These are phyloP conservation scores for Arachnomyces sp. DNA, from an alignment of 2,329 filamentous ascomycete species.

Conservation along the genomic window DNA sequence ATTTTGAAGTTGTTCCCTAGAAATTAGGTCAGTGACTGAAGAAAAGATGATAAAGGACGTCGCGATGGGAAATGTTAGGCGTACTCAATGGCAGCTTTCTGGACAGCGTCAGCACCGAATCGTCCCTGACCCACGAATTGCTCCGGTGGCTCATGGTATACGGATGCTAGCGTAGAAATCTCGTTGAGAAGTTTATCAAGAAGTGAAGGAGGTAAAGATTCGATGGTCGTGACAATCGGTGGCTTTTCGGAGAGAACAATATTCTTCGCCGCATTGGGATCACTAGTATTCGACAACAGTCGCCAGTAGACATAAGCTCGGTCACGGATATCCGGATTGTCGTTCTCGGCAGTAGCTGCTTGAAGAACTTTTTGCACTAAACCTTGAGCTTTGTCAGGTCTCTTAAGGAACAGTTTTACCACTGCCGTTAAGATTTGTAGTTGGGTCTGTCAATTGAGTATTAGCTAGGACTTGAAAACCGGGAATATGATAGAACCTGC, in stretches of 20 bases:
- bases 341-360: conserved; percentile 84
- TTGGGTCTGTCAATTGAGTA: conserved; percentile 60
- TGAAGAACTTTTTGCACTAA: conserved; percentile 93
- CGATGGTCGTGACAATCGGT: conserved; percentile 88
- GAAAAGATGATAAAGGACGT: background rate
- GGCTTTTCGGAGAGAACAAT: conserved; percentile 92
- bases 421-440: conserved; percentile 94
- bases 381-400: conserved; percentile 82
- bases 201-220: conserved; percentile 71
- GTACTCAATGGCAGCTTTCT: conserved; percentile 83
- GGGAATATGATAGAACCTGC: conserved; percentile 40
- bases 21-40: conserved; percentile 14
- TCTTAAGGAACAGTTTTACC: conserved; percentile 95
- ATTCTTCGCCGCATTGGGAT: conserved; percentile 83
- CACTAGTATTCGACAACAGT: conserved; percentile 69
- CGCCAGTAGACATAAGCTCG: conserved; percentile 98
- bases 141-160: conserved; percentile 97
- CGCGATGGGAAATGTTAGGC: conserved; percentile 18
- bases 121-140: conserved; percentile 96
- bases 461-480: background rate
- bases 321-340: conserved; percentile 96
- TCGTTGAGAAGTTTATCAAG: conserved; percentile 86
- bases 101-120: conserved; percentile 88
- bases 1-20: conserved; percentile 77
- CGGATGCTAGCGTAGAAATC: conserved; percentile 88